Conservation (phyloP, 352 stramenopile genomes). For the Phytopythium ostracodes region DNA sequence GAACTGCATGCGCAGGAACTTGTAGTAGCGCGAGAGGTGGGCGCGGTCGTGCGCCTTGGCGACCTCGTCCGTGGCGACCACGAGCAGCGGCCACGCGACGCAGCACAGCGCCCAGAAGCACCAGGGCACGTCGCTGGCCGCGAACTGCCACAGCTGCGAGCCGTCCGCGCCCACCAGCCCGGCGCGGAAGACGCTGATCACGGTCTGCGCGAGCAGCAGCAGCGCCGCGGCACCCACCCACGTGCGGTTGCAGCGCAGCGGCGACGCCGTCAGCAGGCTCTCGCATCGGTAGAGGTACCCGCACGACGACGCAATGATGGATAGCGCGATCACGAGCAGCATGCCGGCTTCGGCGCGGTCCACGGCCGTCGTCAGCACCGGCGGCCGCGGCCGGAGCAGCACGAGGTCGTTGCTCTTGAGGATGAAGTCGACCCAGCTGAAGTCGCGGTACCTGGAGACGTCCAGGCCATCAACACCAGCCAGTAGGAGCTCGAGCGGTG, state of each 20-base stretch:
- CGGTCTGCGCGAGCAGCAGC: conserved; percentile 45
- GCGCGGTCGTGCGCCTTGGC: conserved; percentile 73
- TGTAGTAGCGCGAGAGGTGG: conserved; percentile 78
- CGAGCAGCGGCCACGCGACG: conserved; percentile 55
- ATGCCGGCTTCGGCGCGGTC: conserved; percentile 75
- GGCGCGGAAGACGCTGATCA: conserved; percentile 37
- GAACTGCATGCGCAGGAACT: conserved; percentile 87
- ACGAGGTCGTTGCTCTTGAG: conserved; percentile 35
- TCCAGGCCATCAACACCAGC: conserved; percentile 12
- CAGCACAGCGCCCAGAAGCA: conserved; percentile 48
- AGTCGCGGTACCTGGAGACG: conserved; percentile 20
- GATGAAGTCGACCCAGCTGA: conserved; percentile 63
- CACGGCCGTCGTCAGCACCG: conserved; percentile 44
- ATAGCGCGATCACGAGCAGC: conserved; percentile 63
- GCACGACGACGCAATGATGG: conserved; percentile 61
- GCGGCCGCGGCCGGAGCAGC: conserved; percentile 44
- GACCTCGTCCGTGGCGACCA: conserved; percentile 57
- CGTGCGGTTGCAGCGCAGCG: conserved; percentile 57
- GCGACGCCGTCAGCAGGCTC: conserved; percentile 61
- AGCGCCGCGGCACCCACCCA: conserved; percentile 40
- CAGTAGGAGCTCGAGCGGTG: too few species aligned
- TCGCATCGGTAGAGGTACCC: conserved; percentile 77
- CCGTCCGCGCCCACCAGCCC: conserved; percentile 45
- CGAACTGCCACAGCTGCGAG: conserved; percentile 46
- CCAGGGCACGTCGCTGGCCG: conserved; percentile 47